These are phyloP conservation scores for Rheum nobile DNA, from an alignment of 148 eudicot genomes.

Conservation along the genomic window DNA sequence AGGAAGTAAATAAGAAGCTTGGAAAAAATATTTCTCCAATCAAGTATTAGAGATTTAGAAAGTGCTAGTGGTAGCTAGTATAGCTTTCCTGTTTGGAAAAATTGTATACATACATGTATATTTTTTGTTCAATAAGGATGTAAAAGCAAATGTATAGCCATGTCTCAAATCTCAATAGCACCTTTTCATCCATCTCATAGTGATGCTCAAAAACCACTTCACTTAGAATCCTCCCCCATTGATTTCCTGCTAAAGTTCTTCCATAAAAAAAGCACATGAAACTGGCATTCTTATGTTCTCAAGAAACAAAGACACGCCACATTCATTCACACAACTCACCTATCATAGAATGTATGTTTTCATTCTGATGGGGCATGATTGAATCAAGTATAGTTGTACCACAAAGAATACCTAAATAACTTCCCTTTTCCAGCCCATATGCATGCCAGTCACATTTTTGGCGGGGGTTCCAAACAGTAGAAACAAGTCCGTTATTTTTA, in stretches of 20 bases:
- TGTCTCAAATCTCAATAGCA: too few relatives aligned
- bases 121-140: neutral
- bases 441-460: slow-evolving; percentile 1
- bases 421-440: neutral
- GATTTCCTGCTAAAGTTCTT: neutral
- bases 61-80: neutral
- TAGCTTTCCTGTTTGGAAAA: neutral
- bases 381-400: neutral
- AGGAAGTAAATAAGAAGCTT: neutral
- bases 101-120: neutral
- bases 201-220: neutral
- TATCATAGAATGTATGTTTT: neutral
- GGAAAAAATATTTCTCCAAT: neutral
- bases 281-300: neutral
- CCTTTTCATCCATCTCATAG: neutral
- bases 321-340: neutral
- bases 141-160: neutral
- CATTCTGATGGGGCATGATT: neutral
- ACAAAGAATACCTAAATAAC: neutral
- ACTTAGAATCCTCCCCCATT: neutral
- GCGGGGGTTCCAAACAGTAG: neutral
- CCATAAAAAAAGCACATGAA: neutral
- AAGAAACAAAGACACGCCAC: neutral
- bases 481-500: neutral
- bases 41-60: neutral